Conservation (phyloP, 805 yeast genomes). For the Kluyveromyces siamensis region DNA sequence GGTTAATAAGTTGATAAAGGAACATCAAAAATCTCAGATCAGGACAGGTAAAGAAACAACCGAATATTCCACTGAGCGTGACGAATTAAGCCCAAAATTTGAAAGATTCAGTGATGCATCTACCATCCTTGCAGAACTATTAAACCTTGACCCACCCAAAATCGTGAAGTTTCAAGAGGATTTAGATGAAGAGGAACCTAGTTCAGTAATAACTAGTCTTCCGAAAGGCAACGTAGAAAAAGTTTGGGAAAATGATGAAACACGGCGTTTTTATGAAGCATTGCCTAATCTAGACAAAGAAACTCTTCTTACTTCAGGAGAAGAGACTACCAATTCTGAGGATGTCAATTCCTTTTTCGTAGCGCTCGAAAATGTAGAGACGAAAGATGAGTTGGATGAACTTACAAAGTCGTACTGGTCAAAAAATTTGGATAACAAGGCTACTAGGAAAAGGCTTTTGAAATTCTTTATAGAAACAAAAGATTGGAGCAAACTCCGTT, state of each 20-base stretch:
- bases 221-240: slow-evolving; percentile 13
- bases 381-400: slow-evolving; percentile 42
- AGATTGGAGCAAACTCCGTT: slow-evolving; percentile 37
- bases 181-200: slow-evolving; percentile 18
- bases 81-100: slow-evolving; percentile 27
- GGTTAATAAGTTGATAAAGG: slow-evolving; percentile 29
- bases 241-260: slow-evolving; percentile 60
- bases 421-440: slow-evolving; percentile 54
- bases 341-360: slow-evolving; percentile 35
- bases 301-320: slow-evolving; percentile 7
- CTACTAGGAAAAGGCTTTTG: slow-evolving; percentile 53
- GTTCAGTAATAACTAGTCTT: slow-evolving; percentile 20
- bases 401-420: slow-evolving; percentile 41
- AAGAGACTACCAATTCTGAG: slow-evolving; percentile 28
- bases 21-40: slow-evolving; percentile 47
- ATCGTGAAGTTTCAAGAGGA: slow-evolving; percentile 22
- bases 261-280: slow-evolving; percentile 53
- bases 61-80: slow-evolving; percentile 31
- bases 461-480: slow-evolving; percentile 44
- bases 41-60: slow-evolving; percentile 52
- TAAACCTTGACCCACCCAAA: slow-evolving; percentile 33
- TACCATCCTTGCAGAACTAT: slow-evolving; percentile 34
- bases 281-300: slow-evolving; percentile 34
- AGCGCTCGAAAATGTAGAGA: slow-evolving; percentile 34
- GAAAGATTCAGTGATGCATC: slow-evolving; percentile 38